Percentiles rank a stretch among this genome's conserved stretches.
phyloP scores from a whole-genome alignment of 75 land plant species.

The Azolla pinnata region DNA sequence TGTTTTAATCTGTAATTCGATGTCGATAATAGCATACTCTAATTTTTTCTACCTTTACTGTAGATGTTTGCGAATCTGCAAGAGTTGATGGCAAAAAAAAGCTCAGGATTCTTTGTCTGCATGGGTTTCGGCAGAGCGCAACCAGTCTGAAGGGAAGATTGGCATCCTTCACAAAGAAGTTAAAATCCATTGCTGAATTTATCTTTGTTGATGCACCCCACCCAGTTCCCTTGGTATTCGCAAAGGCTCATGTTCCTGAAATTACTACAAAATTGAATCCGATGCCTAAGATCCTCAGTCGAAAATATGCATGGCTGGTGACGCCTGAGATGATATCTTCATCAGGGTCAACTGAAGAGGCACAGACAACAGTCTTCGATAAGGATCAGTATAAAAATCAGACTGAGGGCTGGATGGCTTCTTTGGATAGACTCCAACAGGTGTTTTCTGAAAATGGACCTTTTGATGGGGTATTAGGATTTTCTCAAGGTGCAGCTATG shows the following conservation, averaged over 20 bases:
- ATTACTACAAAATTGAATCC: constrained; percentile 7
- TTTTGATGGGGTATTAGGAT: constrained; percentile 87
- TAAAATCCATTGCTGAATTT: constrained; percentile 59
- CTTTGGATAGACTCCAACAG: constrained; percentile 38
- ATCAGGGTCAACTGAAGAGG: constrained; percentile 1
- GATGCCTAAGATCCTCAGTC: constrained; percentile 24
- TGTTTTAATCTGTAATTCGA: no score
- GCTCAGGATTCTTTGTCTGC: constrained; percentile 73
- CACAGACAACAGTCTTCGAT: constrained; percentile 43
- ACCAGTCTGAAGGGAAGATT: constrained; percentile 81
- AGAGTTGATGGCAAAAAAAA: no score
- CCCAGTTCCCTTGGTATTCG: constrained; percentile 63
- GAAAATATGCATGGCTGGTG: constrained; percentile 69
- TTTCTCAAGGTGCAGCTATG: constrained; percentile 92
- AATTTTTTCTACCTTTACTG: no score
- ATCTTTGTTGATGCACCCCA: constrained; percentile 86
- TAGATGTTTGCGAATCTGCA: no score
- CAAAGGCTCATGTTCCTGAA: constrained; percentile 6
- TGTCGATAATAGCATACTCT: no score
- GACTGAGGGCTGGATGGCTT: constrained; percentile 52
- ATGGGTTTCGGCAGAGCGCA: constrained; percentile 94
- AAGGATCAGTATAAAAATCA: constrained; percentile 68
- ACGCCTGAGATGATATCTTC: constrained; percentile 18
- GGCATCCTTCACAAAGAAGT: constrained; percentile 71
- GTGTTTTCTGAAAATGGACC: constrained; percentile 52